Conservation (phyloP, 140 eudicot species). For the Ambrosia hybrid region DNA sequence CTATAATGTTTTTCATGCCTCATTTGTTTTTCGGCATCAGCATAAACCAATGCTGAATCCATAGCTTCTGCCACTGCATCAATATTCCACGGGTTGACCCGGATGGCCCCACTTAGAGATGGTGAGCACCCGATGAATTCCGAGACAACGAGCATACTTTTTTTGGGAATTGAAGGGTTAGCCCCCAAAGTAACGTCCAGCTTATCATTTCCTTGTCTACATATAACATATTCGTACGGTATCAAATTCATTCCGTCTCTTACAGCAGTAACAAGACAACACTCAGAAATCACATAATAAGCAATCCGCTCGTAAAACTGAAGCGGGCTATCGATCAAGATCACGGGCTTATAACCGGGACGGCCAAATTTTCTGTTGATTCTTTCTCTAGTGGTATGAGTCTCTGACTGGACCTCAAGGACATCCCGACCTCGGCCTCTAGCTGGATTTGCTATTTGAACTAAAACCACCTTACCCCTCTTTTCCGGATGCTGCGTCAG, state of each 20-base stretch:
- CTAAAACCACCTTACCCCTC: constrained; percentile 77
- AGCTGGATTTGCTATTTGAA: constrained; percentile 88
- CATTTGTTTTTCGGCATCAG: constrained; percentile 78
- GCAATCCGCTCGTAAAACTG: constrained; percentile 81
- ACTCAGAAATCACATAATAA: constrained; percentile 78
- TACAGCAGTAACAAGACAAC: constrained; percentile 90
- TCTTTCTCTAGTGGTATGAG: constrained; percentile 57
- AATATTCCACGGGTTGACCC: constrained; percentile 92
- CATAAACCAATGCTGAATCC: constrained; percentile 64
- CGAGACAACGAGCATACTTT: constrained; percentile 88
- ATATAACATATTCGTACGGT: constrained; percentile 77
- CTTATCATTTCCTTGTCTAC: constrained; percentile 74
- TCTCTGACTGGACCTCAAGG: constrained; percentile 78
- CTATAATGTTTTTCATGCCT: constrained; percentile 86
- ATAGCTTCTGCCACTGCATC: constrained; percentile 92
- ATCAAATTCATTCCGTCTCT: constrained; percentile 89
- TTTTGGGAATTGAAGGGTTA: constrained; percentile 58
- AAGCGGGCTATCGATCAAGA: constrained; percentile 67
- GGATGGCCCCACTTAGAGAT: constrained; percentile 81
- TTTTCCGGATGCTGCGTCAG: constrained; percentile 78
- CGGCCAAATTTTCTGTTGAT: constrained; percentile 58
- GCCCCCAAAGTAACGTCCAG: constrained; percentile 58
- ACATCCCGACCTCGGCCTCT: constrained; percentile 91
- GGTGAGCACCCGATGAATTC: constrained; percentile 96
- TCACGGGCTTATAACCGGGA: constrained; percentile 71